Evolutionary conservation across 2,329 filamentous ascomycete genomes (phyloP).

Genomic region (Phialemoniopsis sp.): DNA sequence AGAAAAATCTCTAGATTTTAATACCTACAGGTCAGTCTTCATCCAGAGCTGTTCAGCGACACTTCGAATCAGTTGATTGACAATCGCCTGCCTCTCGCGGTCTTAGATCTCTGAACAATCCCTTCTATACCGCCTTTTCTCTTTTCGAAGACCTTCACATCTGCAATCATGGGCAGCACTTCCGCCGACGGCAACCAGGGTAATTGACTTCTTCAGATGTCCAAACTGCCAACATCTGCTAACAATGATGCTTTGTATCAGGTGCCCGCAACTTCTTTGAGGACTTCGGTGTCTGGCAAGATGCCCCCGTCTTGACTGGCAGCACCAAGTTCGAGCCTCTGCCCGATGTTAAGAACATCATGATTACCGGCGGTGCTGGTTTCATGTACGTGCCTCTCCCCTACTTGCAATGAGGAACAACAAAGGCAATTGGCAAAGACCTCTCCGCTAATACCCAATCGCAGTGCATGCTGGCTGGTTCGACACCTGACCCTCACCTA

Average conservation of each 20-base stretch:
- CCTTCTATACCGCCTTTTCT: too few species aligned
- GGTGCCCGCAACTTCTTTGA: conserved; percentile 39
- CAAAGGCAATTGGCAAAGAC: neutral
- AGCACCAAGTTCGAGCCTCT: conserved; percentile 67
- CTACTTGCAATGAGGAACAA: neutral
- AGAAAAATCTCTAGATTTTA: too few species aligned
- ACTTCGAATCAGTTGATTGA: too few species aligned
- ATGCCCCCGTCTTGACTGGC: conserved; percentile 66
- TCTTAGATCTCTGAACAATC: too few species aligned
- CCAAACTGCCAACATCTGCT: conserved; percentile 13
- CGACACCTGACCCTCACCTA: conserved; percentile 75
- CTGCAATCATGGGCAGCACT: conserved; percentile 1
- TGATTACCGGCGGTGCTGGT: conserved; percentile 79
- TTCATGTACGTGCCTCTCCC: conserved; percentile 63
- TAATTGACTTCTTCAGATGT: conserved; percentile 2
- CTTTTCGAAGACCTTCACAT: too few species aligned
- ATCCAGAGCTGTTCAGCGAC: too few species aligned
- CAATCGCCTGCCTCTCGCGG: too few species aligned
- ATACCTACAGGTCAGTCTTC: too few species aligned
- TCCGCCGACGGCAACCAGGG: neutral
- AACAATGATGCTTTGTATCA: conserved; percentile 9
- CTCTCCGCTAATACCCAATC: conserved; percentile 12
- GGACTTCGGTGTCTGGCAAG: conserved; percentile 65
- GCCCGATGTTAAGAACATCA: conserved; percentile 70
- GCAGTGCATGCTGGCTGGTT: conserved; percentile 76